These are phyloP conservation scores for Penicillium mononematosum DNA, from an alignment of 495 filamentous ascomycete species.

Conservation along the genomic window DNA sequence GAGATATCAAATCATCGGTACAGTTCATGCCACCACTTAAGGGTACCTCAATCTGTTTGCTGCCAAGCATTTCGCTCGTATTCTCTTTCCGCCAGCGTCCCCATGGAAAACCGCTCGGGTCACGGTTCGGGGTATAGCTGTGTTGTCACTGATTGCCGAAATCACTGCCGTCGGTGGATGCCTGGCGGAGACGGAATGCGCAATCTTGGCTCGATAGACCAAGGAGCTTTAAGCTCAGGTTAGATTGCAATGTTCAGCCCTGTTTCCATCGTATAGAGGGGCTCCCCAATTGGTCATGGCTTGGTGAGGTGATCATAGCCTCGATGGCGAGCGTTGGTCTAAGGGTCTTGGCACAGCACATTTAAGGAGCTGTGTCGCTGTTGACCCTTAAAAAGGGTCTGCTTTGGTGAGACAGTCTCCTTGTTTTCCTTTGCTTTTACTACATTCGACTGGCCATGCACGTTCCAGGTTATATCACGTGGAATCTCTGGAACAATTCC, in stretches of 20 bases:
- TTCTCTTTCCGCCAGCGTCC: constrained; percentile 10
- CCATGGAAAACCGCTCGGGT: neutral
- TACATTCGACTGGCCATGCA: neutral
- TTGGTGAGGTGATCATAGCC: constrained; percentile 40
- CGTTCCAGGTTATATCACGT: neutral
- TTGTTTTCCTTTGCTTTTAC: neutral
- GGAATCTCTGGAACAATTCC: neutral
- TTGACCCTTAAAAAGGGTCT: constrained; percentile 2
- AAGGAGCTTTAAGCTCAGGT: constrained; percentile 27
- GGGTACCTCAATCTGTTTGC: constrained; percentile 11
- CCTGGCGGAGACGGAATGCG: neutral
- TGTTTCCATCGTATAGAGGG: constrained; percentile 3
- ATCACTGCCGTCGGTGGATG: constrained; percentile 12
- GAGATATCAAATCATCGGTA: constrained; percentile 8
- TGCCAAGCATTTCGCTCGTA: constrained; percentile 26
- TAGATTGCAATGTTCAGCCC: constrained; percentile 17
- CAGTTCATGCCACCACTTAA: constrained; percentile 23
- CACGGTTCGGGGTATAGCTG: constrained; percentile 1
- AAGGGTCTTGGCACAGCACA: constrained; percentile 34
- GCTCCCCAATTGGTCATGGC: constrained; percentile 14
- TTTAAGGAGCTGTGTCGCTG: constrained; percentile 24
- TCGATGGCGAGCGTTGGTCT: constrained; percentile 36
- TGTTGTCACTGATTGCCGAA: constrained; percentile 16
- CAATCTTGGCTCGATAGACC: neutral
- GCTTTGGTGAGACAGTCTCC: neutral